Evolutionary conservation across 1,284 basidiomycete species (phyloP).

Genomic region (Cutaneotrichosporon spelunceum): DNA sequence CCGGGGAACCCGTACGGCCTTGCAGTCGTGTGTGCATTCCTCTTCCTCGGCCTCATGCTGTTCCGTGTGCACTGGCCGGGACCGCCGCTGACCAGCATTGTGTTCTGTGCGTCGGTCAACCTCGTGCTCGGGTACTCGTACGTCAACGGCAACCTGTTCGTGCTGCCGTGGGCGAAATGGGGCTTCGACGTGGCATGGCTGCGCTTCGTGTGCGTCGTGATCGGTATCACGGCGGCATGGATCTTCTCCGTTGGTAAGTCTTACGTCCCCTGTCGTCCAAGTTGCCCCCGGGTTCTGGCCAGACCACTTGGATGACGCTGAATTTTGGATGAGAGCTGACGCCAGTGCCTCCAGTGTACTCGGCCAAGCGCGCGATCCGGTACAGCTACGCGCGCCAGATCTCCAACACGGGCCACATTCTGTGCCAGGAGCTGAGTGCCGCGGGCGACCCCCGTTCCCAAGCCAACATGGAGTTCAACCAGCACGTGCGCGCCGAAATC

Average conservation of each 20-base stretch:
- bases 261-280: too few relatives aligned
- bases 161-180: constrained; percentile 44
- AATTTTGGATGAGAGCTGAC: constrained; percentile 21
- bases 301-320: too few relatives aligned
- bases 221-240: constrained; percentile 47
- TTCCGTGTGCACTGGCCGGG: constrained; percentile 70
- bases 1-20: constrained; percentile 68
- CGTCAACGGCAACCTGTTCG: constrained; percentile 41
- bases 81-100: constrained; percentile 65
- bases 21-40: constrained; percentile 65
- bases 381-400: constrained; percentile 51
- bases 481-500: constrained; percentile 34
- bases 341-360: constrained; percentile 50
- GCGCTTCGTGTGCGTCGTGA: constrained; percentile 49
- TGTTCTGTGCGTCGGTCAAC: constrained; percentile 68
- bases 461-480: constrained; percentile 27
- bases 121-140: constrained; percentile 66
- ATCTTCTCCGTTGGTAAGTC: constrained; percentile 40
- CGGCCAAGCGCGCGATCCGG: constrained; percentile 50
- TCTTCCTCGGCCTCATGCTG: constrained; percentile 62
- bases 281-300: too few relatives aligned
- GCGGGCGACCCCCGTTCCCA: constrained; percentile 43
- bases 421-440: constrained; percentile 51
- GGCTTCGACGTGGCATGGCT: constrained; percentile 56
- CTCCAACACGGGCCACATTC: constrained; percentile 46